Conservation (phyloP, 2,329 filamentous ascomycete genomes). For the Fusarium luffae region DNA sequence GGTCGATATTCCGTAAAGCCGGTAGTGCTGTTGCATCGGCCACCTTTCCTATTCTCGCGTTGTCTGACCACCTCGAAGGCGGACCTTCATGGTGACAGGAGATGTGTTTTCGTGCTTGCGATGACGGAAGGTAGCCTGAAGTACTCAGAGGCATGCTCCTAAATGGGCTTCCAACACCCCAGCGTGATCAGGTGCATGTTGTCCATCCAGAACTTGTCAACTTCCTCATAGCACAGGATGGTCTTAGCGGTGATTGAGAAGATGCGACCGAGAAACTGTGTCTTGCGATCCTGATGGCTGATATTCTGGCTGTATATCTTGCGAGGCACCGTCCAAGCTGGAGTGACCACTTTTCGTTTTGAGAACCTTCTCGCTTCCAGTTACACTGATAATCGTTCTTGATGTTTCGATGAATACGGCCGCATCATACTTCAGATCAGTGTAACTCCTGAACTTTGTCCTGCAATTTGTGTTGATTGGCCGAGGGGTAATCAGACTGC, state of each 20-base stretch:
- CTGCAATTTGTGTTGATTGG: too few species aligned
- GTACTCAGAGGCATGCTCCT: background rate
- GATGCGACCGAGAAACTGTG: too few species aligned
- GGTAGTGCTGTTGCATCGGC: too few species aligned
- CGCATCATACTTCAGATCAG: too few species aligned
- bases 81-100: background rate
- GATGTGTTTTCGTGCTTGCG: background rate
- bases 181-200: background rate
- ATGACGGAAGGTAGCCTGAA: background rate
- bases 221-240: background rate
- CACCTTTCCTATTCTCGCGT: too few species aligned
- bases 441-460: too few species aligned
- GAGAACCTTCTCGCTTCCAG: background rate
- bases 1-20: background rate
- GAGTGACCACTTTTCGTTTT: background rate
- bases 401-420: accelerated
- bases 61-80: too few species aligned
- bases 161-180: background rate
- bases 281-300: background rate
- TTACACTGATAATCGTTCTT: background rate
- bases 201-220: background rate
- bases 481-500: too few species aligned
- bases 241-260: accelerated
- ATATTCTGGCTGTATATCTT: background rate
- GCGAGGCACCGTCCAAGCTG: too few species aligned